These are phyloP conservation scores for Smithsoniella earleae DNA, from an alignment of 163 green algal species.

Conservation along the genomic window DNA sequence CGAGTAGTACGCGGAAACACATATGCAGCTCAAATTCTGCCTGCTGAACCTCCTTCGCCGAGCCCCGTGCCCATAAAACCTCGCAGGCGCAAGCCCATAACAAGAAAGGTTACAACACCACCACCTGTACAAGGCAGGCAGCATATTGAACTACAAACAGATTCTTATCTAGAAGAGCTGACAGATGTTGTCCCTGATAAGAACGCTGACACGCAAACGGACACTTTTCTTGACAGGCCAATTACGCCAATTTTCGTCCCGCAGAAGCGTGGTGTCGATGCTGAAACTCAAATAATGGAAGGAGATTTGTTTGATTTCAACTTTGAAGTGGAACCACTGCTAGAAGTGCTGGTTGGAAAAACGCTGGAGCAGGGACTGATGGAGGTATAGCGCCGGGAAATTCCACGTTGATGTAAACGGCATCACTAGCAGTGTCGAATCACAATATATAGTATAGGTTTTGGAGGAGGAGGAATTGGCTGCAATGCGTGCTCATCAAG, in stretches of 20 bases:
- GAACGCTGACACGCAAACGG: slow-evolving; percentile 66
- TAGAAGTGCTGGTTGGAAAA: slow-evolving; percentile 81
- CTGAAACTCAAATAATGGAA: slow-evolving; percentile 66
- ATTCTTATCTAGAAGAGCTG: slow-evolving; percentile 74
- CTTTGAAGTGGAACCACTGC: slow-evolving; percentile 76
- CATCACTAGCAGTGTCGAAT: too few relatives aligned
- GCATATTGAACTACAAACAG: slow-evolving; percentile 75
- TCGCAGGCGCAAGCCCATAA: slow-evolving; percentile 6
- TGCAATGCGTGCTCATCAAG: slow-evolving; percentile 66
- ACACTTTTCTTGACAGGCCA: slow-evolving; percentile 69
- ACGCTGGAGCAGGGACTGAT: slow-evolving; percentile 76
- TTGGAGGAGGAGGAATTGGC: slow-evolving; percentile 79
- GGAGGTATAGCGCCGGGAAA: slow-evolving; percentile 47
- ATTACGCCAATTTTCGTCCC: slow-evolving; percentile 69
- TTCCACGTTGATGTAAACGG: too few relatives aligned
- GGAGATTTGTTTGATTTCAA: slow-evolving; percentile 86
- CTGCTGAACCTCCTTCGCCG: slow-evolving; percentile 39
- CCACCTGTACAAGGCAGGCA: slow-evolving; percentile 60
- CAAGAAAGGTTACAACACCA: slow-evolving; percentile 43
- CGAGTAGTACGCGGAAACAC: slow-evolving; percentile 75
- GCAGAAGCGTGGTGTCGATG: slow-evolving; percentile 60
- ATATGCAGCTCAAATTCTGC: slow-evolving; percentile 63
- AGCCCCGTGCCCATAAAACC: background rate
- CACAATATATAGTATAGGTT: slow-evolving; percentile 34
- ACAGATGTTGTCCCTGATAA: slow-evolving; percentile 62